A percentile compares a stretch with the other conserved stretches of the same genome.
Evolutionary conservation across 768 basidiomycete species (phyloP).

Genomic region (Floccularia luteovirens): DNA sequence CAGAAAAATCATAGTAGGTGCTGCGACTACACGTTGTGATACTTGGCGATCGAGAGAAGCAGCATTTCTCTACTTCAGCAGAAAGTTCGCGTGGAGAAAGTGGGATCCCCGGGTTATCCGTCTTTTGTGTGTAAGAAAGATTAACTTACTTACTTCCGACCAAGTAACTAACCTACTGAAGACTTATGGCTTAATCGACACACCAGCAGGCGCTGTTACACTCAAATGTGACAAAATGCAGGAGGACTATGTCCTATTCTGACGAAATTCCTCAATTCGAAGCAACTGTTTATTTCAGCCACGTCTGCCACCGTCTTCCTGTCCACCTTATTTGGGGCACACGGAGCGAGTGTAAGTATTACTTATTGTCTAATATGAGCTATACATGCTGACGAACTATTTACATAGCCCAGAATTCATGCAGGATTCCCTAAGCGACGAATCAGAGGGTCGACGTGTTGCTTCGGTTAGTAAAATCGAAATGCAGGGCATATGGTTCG

Average conservation of each 20-base stretch:
- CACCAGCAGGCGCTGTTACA: conserved; percentile 16
- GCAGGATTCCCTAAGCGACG: conserved; percentile 34
- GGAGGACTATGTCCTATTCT: conserved; percentile 37
- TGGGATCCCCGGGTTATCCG: conserved; percentile 36
- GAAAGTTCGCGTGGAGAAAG: conserved; percentile 34
- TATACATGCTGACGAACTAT: not conserved
- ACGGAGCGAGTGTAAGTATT: conserved; percentile 36
- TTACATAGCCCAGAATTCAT: conserved; percentile 30
- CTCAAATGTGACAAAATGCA: conserved; percentile 37
- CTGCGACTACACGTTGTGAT: conserved; percentile 27
- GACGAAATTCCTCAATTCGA: conserved; percentile 38
- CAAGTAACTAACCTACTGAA: conserved; percentile 7
- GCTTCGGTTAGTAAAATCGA: conserved; percentile 36
- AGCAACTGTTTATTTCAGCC: conserved; percentile 21
- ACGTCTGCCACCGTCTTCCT: conserved; percentile 26
- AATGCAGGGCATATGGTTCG: conserved; percentile 40
- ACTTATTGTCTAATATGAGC: conserved; percentile 2
- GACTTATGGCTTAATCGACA: conserved; percentile 27
- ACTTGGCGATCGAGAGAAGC: conserved; percentile 31
- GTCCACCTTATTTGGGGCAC: conserved; percentile 43
- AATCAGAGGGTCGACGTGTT: conserved; percentile 26
- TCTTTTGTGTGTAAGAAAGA: conserved; percentile 26
- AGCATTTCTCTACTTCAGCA: conserved; percentile 33
- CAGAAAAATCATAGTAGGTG: conserved; percentile 28
- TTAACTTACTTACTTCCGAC: not conserved